Evolutionary conservation across 495 filamentous ascomycete species (phyloP).

Genomic region (Ascobolus immersus): DNA sequence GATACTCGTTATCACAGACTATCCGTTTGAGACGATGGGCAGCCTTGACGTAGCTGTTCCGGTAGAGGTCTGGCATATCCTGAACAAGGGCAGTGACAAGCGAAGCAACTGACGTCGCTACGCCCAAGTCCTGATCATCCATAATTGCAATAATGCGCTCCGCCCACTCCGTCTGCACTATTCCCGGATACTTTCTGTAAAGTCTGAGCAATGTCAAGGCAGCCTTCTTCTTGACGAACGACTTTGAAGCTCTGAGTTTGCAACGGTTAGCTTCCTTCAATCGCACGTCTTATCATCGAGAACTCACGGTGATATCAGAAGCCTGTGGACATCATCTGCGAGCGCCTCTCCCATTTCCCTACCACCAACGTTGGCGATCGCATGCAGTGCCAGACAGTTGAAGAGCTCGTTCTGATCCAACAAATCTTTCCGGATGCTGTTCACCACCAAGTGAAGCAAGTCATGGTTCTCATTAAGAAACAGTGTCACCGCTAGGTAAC

Average conservation of each 20-base stretch:
- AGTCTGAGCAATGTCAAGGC: constrained; percentile 85
- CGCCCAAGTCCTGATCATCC: constrained; percentile 90
- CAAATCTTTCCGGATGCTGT: constrained; percentile 93
- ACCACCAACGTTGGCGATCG: constrained; percentile 92
- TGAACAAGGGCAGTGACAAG: constrained; percentile 89
- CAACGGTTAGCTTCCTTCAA: not conserved
- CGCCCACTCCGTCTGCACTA: constrained; percentile 89
- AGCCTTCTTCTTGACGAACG: constrained; percentile 98
- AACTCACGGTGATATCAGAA: constrained; percentile 84
- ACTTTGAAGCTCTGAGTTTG: constrained; percentile 60
- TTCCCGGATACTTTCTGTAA: constrained; percentile 78
- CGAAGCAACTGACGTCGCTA: constrained; percentile 84
- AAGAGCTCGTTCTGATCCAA: constrained; percentile 87
- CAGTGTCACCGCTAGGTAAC: constrained; percentile 88
- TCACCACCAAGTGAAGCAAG: constrained; percentile 82
- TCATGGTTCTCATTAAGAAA: constrained; percentile 97
- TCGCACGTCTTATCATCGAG: not conserved
- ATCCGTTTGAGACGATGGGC: constrained; percentile 70
- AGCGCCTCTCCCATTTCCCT: constrained; percentile 93
- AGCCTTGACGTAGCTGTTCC: constrained; percentile 79
- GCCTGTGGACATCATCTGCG: constrained; percentile 72
- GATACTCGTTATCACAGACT: constrained; percentile 65
- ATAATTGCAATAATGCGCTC: constrained; percentile 94
- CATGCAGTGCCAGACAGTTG: constrained; percentile 93
- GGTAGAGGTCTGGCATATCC: constrained; percentile 79